These are phyloP conservation scores for Vitellaria paradoxa DNA, from an alignment of 179 eudicot genomes.

Conservation along the genomic window DNA sequence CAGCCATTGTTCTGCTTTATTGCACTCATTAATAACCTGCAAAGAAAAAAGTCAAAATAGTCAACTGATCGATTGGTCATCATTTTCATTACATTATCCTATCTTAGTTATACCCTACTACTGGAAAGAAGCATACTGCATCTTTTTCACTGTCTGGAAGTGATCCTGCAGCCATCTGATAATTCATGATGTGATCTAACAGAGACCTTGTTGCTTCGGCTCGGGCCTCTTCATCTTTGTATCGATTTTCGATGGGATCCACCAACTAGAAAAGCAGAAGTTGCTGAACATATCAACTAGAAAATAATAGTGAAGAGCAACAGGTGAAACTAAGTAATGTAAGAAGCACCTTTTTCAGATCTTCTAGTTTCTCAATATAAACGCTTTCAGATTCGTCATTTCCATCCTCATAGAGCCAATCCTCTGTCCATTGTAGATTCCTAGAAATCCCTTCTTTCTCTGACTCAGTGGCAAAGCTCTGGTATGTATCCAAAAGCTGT, in stretches of 20 bases:
- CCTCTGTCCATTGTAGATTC: conserved; percentile 77
- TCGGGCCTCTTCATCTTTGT: conserved; percentile 75
- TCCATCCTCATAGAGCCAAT: conserved; percentile 97
- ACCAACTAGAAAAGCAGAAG: conserved; percentile 47
- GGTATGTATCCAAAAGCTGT: conserved; percentile 65
- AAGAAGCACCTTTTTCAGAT: conserved; percentile 59
- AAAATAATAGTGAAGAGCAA: background rate
- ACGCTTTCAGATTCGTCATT: conserved; percentile 78
- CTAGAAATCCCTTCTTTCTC: conserved; percentile 68
- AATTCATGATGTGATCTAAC: conserved; percentile 37
- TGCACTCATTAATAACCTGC: conserved; percentile 67
- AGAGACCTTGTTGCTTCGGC: conserved; percentile 48
- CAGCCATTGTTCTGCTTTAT: conserved; percentile 61
- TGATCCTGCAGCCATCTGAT: conserved; percentile 45
- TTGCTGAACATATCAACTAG: background rate
- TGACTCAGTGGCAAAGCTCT: conserved; percentile 61
- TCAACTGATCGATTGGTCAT: conserved; percentile 1
- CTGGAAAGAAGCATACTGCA: conserved; percentile 43
- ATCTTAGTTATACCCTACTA: background rate
- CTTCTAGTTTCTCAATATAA: conserved; percentile 59
- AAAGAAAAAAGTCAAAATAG: conserved; percentile 15
- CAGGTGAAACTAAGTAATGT: conserved; percentile 7
- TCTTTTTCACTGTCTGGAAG: conserved; percentile 51
- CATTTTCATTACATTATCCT: background rate
- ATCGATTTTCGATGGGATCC: conserved; percentile 77